phyloP scores from a whole-genome alignment of 495 filamentous ascomycete genomes.

The Chaetomium fimeti region DNA sequence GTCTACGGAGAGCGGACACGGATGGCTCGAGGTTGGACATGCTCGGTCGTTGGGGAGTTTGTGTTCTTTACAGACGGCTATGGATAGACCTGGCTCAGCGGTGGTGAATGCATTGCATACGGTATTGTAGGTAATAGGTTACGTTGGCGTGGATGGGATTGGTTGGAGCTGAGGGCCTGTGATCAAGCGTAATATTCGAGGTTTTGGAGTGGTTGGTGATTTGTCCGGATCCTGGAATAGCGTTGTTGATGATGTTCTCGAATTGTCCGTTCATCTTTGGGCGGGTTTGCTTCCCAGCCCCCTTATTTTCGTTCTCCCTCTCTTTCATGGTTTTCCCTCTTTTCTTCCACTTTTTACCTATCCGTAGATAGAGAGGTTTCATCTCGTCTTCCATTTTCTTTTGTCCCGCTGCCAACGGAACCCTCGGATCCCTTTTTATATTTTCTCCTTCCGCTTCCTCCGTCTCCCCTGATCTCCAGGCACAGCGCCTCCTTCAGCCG shows the following conservation, averaged over 20 bases:
- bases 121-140: background rate
- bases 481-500: background rate
- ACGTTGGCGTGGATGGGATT: background rate
- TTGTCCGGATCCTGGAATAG: too few relatives aligned
- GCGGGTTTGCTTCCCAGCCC: too few relatives aligned
- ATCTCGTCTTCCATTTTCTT: background rate
- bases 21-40: background rate
- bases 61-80: background rate
- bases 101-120: conserved; percentile 2
- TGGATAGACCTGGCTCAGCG: background rate
- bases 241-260: too few relatives aligned
- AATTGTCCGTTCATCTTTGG: too few relatives aligned
- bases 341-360: background rate
- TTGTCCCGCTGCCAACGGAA: background rate
- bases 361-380: background rate
- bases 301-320: too few relatives aligned
- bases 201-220: too few relatives aligned
- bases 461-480: background rate
- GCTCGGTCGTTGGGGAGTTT: background rate
- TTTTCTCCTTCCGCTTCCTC: background rate
- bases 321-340: background rate
- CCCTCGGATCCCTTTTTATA: background rate
- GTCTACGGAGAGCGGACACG: too few relatives aligned
- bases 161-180: too few relatives aligned
- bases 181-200: too few relatives aligned